Evolutionary conservation across 2,329 filamentous ascomycete species (phyloP).

Genomic region (Colletotrichum sidae): DNA sequence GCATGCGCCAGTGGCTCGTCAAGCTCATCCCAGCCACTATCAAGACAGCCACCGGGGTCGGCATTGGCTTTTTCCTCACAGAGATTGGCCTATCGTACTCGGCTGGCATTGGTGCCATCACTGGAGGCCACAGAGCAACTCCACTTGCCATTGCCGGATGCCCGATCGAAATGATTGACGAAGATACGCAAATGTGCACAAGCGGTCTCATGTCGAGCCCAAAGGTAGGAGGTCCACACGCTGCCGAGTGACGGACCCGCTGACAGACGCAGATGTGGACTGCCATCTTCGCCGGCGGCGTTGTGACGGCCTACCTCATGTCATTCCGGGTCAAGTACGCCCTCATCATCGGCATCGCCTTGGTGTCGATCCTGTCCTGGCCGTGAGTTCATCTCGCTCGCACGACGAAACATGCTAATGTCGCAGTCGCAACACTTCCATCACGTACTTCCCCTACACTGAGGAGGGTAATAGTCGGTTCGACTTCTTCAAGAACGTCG

Average conservation of each 20-base stretch:
- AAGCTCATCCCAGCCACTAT: conserved; percentile 73
- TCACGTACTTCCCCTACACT: conserved; percentile 80
- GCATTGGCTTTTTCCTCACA: conserved; percentile 73
- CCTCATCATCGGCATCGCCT: conserved; percentile 77
- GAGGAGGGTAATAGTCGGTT: conserved; percentile 72
- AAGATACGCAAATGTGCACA: conserved; percentile 60
- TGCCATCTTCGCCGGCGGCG: conserved; percentile 82
- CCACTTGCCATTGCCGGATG: conserved; percentile 85
- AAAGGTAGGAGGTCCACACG: conserved; percentile 60
- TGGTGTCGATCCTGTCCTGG: conserved; percentile 82
- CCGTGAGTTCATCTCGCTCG: conserved; percentile 61
- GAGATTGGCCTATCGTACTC: conserved; percentile 79
- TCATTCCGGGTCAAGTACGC: conserved; percentile 80
- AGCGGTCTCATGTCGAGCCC: conserved; percentile 80
- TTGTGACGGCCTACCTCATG: conserved; percentile 85
- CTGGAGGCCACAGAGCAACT: conserved; percentile 72
- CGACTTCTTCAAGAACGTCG: conserved; percentile 79
- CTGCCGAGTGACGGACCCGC: conserved; percentile 8
- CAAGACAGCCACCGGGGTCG: conserved; percentile 74
- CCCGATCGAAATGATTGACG: conserved; percentile 63
- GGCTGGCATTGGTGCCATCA: conserved; percentile 85
- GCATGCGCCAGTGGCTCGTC: conserved; percentile 79
- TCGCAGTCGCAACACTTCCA: conserved; percentile 69
- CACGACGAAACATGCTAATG: conserved; percentile 32
- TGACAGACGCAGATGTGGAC: conserved; percentile 76